These are phyloP conservation scores for Pleurotus eryngii DNA, from an alignment of 768 basidiomycete species.

Conservation along the genomic window DNA sequence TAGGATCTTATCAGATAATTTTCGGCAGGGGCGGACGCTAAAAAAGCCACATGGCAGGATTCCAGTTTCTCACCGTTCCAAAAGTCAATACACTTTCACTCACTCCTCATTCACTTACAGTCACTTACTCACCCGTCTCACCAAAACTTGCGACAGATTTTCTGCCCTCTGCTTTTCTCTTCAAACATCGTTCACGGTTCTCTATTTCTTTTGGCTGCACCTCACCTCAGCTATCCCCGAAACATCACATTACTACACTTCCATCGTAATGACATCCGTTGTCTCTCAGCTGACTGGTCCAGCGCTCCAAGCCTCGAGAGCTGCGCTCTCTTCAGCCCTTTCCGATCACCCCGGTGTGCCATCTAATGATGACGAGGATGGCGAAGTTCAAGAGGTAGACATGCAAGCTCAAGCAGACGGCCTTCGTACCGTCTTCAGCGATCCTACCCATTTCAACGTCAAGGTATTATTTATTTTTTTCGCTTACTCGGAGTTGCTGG, in stretches of 20 bases:
- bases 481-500: background rate
- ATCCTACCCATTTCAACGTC: constrained; percentile 92
- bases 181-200: background rate
- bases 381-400: constrained; percentile 84
- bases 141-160: background rate
- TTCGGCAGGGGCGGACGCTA: background rate
- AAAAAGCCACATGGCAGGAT: background rate
- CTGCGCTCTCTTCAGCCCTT: constrained; percentile 72
- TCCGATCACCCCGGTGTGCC: constrained; percentile 46
- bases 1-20: constrained; percentile 32
- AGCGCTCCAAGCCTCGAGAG: constrained; percentile 76
- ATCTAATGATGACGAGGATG: constrained; percentile 50
- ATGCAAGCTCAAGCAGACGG: constrained; percentile 80
- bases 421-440: constrained; percentile 91
- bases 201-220: background rate
- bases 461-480: constrained; percentile 55
- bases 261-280: constrained; percentile 26
- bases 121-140: constrained; percentile 2
- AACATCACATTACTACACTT: constrained; percentile 9
- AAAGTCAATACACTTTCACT: background rate
- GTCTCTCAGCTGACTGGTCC: constrained; percentile 56
- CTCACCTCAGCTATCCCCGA: background rate
- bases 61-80: background rate
- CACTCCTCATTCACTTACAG: background rate
- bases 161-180: background rate